Base-by-base conservation (phyloP, 192 early-diverging fungal genomes). In the Linnemannia schmuckeri region DNA sequence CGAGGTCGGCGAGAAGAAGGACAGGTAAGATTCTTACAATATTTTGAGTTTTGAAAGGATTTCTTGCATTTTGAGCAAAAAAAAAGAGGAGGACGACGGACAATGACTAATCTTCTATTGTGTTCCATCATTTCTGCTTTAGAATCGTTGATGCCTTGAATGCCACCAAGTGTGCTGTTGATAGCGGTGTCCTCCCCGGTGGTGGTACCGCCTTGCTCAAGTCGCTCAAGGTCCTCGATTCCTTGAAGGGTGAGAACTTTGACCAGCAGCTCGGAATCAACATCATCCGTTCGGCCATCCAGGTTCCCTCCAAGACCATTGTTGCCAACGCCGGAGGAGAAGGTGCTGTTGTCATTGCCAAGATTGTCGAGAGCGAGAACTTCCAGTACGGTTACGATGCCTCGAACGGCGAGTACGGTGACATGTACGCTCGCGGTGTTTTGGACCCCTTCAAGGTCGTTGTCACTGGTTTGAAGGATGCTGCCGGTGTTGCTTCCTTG, bases 1-100 rank as follows among this genome's bases (percentile, higher is more conserved):
- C 75, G 99, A 99, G 91, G 99, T 99, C 41, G 98, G 98, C 73
- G 99, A 99, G 91, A 99, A 99, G 96, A 99, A 99, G 94, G 99
- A 99, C 93, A 93, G 99, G 66, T 91, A 82, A 55, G 61, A 63
- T 54, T 7, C 33, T 6, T 27, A 33, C 30, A 15, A 0, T 15
- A 46, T 22, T 75, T 49, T 75, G 27, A 47, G 44, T 49, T 52
- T 55, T 22, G 9, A 17, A 35, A 72, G 12, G 17, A 72, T 73
- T 30, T 35, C 42, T 49, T 30, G 8, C 8, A 72, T 37, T 70
- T 33, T 35, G 8, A 5, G 42, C 42, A 37, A 37, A 37, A 37
- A 7, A 44, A 44, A 44, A 12, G 5, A 6, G 20, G 49, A 52
- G 18, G 18, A 5, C 2, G 18, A 52, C 6, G 15, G 18, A 70